phyloP scores from a whole-genome alignment of 2,329 filamentous ascomycete species.

The Spiromastix sp. region DNA sequence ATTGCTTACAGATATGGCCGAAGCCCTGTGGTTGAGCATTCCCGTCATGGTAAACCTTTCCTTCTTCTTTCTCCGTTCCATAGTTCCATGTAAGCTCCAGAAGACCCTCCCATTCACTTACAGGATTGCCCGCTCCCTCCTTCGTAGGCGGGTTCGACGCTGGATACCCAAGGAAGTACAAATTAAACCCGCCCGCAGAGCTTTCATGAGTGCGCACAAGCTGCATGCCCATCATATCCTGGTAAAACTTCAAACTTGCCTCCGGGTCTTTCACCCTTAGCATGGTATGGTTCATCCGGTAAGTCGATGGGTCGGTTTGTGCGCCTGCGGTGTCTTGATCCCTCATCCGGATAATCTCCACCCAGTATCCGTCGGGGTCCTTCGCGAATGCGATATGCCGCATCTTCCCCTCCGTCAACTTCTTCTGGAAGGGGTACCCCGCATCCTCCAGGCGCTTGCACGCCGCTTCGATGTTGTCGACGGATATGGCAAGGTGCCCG shows the following conservation, averaged over 20 bases:
- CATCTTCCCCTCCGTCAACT: constrained; percentile 79
- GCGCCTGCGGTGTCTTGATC: constrained; percentile 38
- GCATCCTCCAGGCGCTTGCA: constrained; percentile 83
- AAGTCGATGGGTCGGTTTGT: constrained; percentile 65
- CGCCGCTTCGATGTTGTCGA: constrained; percentile 77
- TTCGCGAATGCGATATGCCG: constrained; percentile 79
- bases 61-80: constrained; percentile 64
- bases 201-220: constrained; percentile 65
- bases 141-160: constrained; percentile 44
- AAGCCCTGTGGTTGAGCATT: constrained; percentile 90
- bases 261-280: constrained; percentile 78
- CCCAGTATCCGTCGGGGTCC: constrained; percentile 77
- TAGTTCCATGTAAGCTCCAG: constrained; percentile 84
- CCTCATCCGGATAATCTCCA: constrained; percentile 51
- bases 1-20: constrained; percentile 81
- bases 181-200: constrained; percentile 63
- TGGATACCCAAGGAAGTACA: constrained; percentile 86
- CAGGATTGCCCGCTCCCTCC: constrained; percentile 42
- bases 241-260: constrained; percentile 67
- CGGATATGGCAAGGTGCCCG: constrained; percentile 75
- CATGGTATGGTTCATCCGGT: constrained; percentile 64
- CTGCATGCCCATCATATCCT: constrained; percentile 82
- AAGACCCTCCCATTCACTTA: constrained; percentile 65
- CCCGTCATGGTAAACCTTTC: constrained; percentile 82
- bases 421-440: constrained; percentile 93